A percentile compares a stretch with the other conserved stretches of the same genome.
phyloP scores from a whole-genome alignment of 495 filamentous ascomycete species.

The Daldinia decipiens region DNA sequence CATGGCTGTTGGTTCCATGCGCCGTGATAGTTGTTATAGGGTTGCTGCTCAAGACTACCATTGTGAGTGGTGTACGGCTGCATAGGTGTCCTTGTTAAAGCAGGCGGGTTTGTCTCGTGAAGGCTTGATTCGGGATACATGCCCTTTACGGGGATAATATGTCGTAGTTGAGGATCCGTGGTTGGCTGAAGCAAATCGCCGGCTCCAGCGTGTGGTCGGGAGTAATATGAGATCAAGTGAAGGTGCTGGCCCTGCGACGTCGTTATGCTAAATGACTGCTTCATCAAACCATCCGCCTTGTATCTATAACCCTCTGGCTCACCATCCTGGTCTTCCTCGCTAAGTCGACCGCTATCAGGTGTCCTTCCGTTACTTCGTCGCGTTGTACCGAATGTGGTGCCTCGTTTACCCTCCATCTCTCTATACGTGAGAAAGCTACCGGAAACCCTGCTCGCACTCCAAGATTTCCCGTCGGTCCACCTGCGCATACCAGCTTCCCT shows the following conservation, averaged over 20 bases:
- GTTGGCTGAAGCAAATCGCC: constrained; percentile 79
- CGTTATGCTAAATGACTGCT: constrained; percentile 99
- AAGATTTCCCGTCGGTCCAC: constrained; percentile 99
- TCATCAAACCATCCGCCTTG: constrained; percentile 97
- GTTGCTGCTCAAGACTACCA: constrained; percentile 54
- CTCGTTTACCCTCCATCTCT: constrained; percentile 97
- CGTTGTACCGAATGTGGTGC: constrained; percentile 64
- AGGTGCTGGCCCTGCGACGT: constrained; percentile 89
- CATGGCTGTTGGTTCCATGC: constrained; percentile 52
- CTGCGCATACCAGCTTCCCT: constrained; percentile 96
- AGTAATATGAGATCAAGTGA: constrained; percentile 96
- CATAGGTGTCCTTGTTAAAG: constrained; percentile 60
- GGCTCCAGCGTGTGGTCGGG: constrained; percentile 74
- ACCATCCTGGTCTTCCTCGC: constrained; percentile 84
- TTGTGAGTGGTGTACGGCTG: constrained; percentile 57
- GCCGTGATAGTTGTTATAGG: constrained; percentile 53
- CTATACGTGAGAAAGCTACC: constrained; percentile 97
- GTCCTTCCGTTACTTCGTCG: constrained; percentile 73
- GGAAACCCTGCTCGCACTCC: constrained; percentile 97
- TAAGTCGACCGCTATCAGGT: constrained; percentile 79
- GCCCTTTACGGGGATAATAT: constrained; percentile 86
- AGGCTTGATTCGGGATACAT: constrained; percentile 98
- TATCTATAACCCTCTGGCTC: constrained; percentile 97
- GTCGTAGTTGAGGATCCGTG: constrained; percentile 79
- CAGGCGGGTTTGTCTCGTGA: constrained; percentile 73